Conservation (phyloP, 768 basidiomycete genomes). For the Boletus bicolor region DNA sequence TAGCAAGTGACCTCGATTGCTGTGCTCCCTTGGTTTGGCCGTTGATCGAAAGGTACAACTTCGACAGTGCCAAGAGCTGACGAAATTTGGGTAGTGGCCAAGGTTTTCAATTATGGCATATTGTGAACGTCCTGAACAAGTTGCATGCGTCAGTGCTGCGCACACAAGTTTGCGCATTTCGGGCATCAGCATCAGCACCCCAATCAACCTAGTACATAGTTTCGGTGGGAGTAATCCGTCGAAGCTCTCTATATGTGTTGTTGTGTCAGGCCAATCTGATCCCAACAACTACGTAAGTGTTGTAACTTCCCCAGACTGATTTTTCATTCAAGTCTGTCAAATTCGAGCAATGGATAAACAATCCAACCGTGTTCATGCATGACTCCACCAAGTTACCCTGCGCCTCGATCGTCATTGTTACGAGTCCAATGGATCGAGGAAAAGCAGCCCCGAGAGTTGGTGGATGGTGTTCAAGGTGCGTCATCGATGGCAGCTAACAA, state of each 20-base stretch:
- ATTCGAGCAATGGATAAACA: background rate
- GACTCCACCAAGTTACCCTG: background rate
- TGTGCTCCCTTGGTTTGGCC: slow-evolving; percentile 15
- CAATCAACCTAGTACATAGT: background rate
- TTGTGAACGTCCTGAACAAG: background rate
- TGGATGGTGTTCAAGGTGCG: background rate
- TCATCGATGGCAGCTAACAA: background rate
- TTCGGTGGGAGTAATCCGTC: background rate
- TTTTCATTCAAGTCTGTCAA: slow-evolving; percentile 1
- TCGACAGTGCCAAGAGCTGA: slow-evolving; percentile 5
- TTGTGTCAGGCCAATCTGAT: background rate
- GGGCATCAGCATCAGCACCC: background rate
- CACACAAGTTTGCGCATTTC: background rate
- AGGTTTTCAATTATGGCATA: background rate
- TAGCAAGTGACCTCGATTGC: slow-evolving; percentile 8
- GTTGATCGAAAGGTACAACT: slow-evolving; percentile 10
- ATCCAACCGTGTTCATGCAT: background rate
- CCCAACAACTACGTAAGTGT: slow-evolving; percentile 9
- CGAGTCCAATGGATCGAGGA: background rate
- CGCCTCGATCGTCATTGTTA: background rate
- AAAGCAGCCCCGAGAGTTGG: background rate
- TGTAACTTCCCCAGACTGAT: slow-evolving; percentile 8
- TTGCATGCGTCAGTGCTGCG: background rate
- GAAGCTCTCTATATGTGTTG: background rate
- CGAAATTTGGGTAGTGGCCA: slow-evolving; percentile 2